Percentiles rank a stretch among this genome's conserved stretches.
Conservation (phyloP, 345 rosid species). For the Hevea brasiliensis region DNA sequence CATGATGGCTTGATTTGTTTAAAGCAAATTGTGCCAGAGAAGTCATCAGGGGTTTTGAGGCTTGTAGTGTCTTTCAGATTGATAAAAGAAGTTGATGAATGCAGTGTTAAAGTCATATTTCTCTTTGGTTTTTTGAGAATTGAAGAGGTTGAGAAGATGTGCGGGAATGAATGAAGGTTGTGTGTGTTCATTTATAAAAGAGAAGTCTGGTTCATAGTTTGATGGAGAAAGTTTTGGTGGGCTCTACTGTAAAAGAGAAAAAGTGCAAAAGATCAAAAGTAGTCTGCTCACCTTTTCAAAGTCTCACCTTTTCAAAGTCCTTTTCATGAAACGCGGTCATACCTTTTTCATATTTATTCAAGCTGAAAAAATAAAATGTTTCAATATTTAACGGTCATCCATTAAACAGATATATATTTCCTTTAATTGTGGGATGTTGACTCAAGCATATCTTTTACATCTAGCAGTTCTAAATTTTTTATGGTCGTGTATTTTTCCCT, state of each 20-base stretch:
- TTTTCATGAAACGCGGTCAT: slow-evolving; percentile 15
- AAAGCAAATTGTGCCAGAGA: slow-evolving; percentile 46
- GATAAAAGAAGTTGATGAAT: slow-evolving; percentile 65
- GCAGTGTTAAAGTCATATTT: slow-evolving; percentile 67
- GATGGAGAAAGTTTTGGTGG: slow-evolving; percentile 47
- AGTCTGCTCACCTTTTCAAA: slow-evolving; percentile 31
- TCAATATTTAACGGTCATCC: neutral
- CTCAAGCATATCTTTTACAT: slow-evolving; percentile 9
- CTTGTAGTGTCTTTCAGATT: slow-evolving; percentile 55
- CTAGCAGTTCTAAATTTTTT: neutral
- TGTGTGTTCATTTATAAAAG: slow-evolving; percentile 47
- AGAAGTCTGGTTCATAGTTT: slow-evolving; percentile 3
- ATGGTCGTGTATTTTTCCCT: slow-evolving; percentile 1
- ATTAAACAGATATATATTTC: neutral
- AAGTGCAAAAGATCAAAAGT: slow-evolving; percentile 37
- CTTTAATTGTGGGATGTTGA: slow-evolving; percentile 1
- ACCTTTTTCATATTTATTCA: slow-evolving; percentile 20
- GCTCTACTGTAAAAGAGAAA: slow-evolving; percentile 40
- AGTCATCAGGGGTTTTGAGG: slow-evolving; percentile 49
- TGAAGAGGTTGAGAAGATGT: slow-evolving; percentile 26
- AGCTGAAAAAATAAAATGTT: slow-evolving; percentile 10
- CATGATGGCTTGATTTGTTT: slow-evolving; percentile 50
- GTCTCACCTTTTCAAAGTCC: slow-evolving; percentile 25
- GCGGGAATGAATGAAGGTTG: slow-evolving; percentile 34
- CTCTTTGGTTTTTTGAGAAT: slow-evolving; percentile 18